Conservation (phyloP, 768 basidiomycete species). For the Leccinum subtestaceum region DNA sequence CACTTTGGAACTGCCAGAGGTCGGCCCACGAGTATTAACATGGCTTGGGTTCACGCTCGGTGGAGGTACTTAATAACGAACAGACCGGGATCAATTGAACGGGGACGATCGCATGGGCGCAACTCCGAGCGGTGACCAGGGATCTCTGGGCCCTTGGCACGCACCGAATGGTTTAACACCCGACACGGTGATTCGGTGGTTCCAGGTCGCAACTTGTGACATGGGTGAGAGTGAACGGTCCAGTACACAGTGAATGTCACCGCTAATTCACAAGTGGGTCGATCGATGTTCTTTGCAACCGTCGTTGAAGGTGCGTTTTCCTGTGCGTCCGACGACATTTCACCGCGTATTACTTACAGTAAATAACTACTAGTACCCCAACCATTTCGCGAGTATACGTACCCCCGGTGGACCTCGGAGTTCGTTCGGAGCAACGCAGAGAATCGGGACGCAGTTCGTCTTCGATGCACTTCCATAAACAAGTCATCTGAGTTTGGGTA, state of each 20-base stretch:
- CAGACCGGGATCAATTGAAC: slow-evolving; percentile 1
- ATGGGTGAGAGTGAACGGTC: slow-evolving; percentile 20
- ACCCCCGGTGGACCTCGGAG: slow-evolving; percentile 9
- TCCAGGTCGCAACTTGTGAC: slow-evolving; percentile 7
- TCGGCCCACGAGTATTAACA: slow-evolving; percentile 55
- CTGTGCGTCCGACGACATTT: neutral
- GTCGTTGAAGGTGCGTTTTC: slow-evolving; percentile 35
- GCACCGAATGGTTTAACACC: slow-evolving; percentile 53
- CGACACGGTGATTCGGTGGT: slow-evolving; percentile 46
- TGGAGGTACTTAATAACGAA: slow-evolving; percentile 36
- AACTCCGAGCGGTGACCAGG: slow-evolving; percentile 35
- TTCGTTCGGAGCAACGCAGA: slow-evolving; percentile 41
- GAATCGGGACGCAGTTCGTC: slow-evolving; percentile 59
- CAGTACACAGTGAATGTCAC: slow-evolving; percentile 35
- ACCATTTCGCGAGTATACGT: slow-evolving; percentile 49
- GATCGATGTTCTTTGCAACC: slow-evolving; percentile 37
- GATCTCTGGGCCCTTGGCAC: slow-evolving; percentile 50
- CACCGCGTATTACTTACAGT: neutral
- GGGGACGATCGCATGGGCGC: slow-evolving; percentile 2
- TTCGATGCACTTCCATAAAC: slow-evolving; percentile 41
- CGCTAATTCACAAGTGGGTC: slow-evolving; percentile 32
- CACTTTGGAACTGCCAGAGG: slow-evolving; percentile 50
- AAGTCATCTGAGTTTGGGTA: slow-evolving; percentile 21
- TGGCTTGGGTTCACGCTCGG: slow-evolving; percentile 57
- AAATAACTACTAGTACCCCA: slow-evolving; percentile 38